phyloP scores from a whole-genome alignment of 192 early-diverging fungal genomes.

The Coemansia sp. region DNA sequence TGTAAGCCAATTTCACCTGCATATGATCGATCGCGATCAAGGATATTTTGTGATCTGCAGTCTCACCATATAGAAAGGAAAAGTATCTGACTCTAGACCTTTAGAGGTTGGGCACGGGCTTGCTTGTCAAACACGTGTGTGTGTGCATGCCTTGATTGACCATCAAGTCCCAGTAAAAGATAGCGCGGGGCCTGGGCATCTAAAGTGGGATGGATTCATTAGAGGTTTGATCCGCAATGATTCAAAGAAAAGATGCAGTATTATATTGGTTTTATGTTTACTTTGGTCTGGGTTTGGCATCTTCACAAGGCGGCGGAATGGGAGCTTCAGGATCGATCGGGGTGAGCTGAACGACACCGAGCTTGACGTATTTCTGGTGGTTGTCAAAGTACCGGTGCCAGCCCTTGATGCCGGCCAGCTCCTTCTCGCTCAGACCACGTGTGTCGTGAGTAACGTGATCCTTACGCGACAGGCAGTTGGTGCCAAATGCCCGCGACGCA shows the following conservation, averaged over 20 bases:
- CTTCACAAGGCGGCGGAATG: constrained; percentile 75
- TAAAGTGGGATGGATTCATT: neutral
- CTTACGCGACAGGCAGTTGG: constrained; percentile 80
- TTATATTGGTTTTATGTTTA: neutral
- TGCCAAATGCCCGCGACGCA: constrained; percentile 90
- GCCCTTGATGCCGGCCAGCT: constrained; percentile 72
- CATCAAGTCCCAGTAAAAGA: neutral
- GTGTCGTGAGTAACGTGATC: constrained; percentile 93
- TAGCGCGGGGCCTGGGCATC: neutral
- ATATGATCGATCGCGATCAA: neutral
- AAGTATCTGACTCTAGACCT: neutral
- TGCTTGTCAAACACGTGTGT: neutral
- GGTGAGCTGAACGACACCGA: constrained; percentile 77
- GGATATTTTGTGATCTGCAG: neutral
- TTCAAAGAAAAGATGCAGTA: neutral
- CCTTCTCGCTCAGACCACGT: constrained; percentile 70
- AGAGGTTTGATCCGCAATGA: neutral
- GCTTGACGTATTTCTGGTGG: constrained; percentile 81
- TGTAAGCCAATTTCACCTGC: neutral
- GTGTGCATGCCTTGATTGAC: neutral
- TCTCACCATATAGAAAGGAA: neutral
- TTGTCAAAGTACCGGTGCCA: constrained; percentile 92
- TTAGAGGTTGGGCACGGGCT: neutral
- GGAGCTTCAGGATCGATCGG: constrained; percentile 83
- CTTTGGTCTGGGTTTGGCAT: constrained; percentile 53